These are phyloP conservation scores for Claviceps sorghi DNA, from an alignment of 2,329 filamentous ascomycete species.

Conservation along the genomic window DNA sequence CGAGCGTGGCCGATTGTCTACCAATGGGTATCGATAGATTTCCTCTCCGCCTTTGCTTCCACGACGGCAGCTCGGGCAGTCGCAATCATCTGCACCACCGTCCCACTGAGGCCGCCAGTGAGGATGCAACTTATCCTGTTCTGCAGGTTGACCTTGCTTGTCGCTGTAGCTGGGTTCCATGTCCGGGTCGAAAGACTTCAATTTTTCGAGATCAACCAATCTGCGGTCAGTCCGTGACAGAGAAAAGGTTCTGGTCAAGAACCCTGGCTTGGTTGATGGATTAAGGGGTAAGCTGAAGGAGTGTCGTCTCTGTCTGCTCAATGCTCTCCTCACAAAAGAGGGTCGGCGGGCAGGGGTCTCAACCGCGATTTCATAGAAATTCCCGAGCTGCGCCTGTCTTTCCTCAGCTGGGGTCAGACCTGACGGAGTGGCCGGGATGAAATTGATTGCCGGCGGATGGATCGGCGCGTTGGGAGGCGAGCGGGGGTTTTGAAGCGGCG, in stretches of 20 bases:
- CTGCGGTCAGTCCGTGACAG: constrained; percentile 28
- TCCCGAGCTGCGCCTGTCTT: constrained; percentile 36
- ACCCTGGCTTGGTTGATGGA: constrained; percentile 23
- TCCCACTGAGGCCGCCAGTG: constrained; percentile 44
- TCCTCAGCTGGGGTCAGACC: constrained; percentile 41
- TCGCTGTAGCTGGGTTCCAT: constrained; percentile 23
- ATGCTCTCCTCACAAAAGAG: constrained; percentile 39
- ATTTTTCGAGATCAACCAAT: constrained; percentile 14
- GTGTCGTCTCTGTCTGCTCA: constrained; percentile 32
- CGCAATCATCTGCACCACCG: constrained; percentile 19
- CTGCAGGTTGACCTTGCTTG: constrained; percentile 30
- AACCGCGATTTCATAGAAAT: constrained; percentile 34
- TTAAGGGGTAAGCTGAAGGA: constrained; percentile 28
- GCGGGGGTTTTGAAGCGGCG: constrained; percentile 46
- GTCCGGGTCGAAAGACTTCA: constrained; percentile 14
- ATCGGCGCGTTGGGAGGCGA: constrained; percentile 39
- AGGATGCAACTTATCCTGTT: constrained; percentile 43
- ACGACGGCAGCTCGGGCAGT: constrained; percentile 16
- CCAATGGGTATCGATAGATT: constrained; percentile 31
- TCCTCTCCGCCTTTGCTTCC: constrained; percentile 25
- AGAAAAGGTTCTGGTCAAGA: constrained; percentile 39
- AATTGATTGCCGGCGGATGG: constrained; percentile 32
- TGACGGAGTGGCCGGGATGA: constrained; percentile 49
- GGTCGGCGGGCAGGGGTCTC: constrained; percentile 30
- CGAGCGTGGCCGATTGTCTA: constrained; percentile 31